These are phyloP conservation scores for Limtongia smithiae DNA, from an alignment of 805 yeast species.

Conservation along the genomic window DNA sequence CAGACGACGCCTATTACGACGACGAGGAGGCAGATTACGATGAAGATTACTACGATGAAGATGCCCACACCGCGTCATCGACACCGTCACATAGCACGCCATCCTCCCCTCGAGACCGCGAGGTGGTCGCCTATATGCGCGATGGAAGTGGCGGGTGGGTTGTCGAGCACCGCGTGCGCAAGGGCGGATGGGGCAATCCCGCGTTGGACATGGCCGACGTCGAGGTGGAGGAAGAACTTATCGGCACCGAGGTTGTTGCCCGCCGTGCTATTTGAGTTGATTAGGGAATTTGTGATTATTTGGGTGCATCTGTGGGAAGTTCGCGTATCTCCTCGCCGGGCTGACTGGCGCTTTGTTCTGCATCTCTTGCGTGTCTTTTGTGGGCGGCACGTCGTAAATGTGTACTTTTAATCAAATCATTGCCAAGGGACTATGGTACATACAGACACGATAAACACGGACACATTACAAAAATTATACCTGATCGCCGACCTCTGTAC, in stretches of 20 bases:
- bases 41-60: slow-evolving; percentile 4
- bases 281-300: not conserved
- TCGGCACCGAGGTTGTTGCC: slow-evolving; percentile 19
- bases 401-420: no score
- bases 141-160: slow-evolving; percentile 23
- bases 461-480: not conserved
- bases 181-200: slow-evolving; percentile 7
- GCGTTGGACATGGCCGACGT: not conserved
- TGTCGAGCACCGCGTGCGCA: slow-evolving; percentile 25
- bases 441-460: not conserved
- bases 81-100: slow-evolving; percentile 1
- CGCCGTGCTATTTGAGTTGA: slow-evolving; percentile 8
- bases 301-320: no score
- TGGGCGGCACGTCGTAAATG: not conserved
- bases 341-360: no score
- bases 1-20: slow-evolving; percentile 4
- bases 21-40: not conserved
- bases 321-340: no score
- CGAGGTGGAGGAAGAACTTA: slow-evolving; percentile 14
- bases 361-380: no score
- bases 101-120: slow-evolving; percentile 8
- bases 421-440: no score
- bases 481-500: not conserved
- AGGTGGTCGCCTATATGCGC: slow-evolving; percentile 27
- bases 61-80: slow-evolving; percentile 4